Evolutionary conservation across 2,329 filamentous ascomycete species (phyloP).

Genomic region (Arthrobotrys iridis): DNA sequence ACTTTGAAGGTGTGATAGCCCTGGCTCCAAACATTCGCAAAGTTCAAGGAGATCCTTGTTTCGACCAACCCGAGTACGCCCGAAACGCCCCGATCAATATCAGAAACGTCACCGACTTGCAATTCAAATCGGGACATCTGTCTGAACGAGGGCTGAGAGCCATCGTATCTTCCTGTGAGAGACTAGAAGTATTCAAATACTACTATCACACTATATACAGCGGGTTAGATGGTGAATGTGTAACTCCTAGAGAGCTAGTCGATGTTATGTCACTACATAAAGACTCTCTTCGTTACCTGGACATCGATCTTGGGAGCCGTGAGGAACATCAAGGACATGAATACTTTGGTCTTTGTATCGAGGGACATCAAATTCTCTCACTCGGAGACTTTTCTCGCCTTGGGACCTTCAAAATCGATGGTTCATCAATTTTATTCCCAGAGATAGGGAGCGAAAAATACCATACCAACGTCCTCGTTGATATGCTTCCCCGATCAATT

Average conservation of each 20-base stretch:
- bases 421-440: conserved; percentile 19
- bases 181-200: conserved; percentile 19
- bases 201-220: not conserved
- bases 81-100: conserved; percentile 1
- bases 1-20: conserved; percentile 21
- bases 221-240: not conserved
- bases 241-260: conserved; percentile 3
- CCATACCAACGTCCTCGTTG: conserved; percentile 18
- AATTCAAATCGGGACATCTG: not conserved
- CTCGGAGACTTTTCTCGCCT: conserved; percentile 22
- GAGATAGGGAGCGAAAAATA: not conserved
- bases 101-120: conserved; percentile 17
- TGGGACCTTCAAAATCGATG: conserved; percentile 21
- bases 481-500: conserved; percentile 36
- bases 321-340: not conserved
- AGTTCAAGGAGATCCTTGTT: not conserved
- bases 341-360: conserved; percentile 8
- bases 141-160: not conserved
- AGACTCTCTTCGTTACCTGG: conserved; percentile 4
- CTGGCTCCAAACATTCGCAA: conserved; percentile 22
- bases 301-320: conserved; percentile 7
- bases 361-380: conserved; percentile 17
- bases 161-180: conserved; percentile 15
- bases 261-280: conserved; percentile 17
- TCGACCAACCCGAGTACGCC: not conserved